Evolutionary conservation across 495 filamentous ascomycete species (phyloP).

Genomic region (Rhizodiscina lignyota): DNA sequence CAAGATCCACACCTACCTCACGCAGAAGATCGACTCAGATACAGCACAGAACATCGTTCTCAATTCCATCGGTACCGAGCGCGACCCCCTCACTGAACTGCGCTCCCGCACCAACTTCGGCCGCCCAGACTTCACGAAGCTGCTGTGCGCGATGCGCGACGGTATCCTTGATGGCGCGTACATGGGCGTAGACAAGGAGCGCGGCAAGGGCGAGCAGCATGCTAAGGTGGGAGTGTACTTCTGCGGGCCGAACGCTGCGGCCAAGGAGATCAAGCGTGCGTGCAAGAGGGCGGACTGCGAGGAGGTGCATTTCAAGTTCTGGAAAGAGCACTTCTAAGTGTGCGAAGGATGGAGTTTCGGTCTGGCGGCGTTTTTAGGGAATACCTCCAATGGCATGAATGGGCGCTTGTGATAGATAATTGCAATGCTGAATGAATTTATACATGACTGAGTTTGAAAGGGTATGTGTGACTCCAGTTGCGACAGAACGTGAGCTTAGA

Average conservation of each 20-base stretch:
- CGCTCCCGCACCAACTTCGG: constrained; percentile 87
- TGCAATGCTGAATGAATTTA: no score
- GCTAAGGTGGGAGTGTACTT: constrained; percentile 97
- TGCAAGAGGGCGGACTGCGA: constrained; percentile 49
- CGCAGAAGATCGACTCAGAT: constrained; percentile 78
- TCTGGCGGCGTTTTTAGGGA: no score
- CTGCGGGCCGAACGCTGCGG: constrained; percentile 71
- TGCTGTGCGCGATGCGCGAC: constrained; percentile 74
- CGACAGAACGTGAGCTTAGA: no score
- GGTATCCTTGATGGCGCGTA: constrained; percentile 78
- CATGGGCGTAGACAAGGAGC: constrained; percentile 36
- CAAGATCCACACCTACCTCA: constrained; percentile 95
- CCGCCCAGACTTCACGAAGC: constrained; percentile 69
- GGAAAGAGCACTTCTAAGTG: constrained; percentile 75
- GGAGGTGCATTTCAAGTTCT: constrained; percentile 90
- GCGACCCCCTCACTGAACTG: constrained; percentile 87
- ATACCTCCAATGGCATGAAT: no score
- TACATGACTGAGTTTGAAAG: no score
- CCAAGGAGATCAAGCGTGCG: constrained; percentile 71
- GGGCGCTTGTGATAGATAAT: no score
- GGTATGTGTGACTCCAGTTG: no score
- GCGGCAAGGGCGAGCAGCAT: constrained; percentile 46
- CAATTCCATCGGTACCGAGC: constrained; percentile 72
- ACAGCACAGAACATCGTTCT: constrained; percentile 92
- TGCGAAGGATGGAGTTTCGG: neutral